phyloP scores from a whole-genome alignment of 2,329 filamentous ascomycete species.

The Neofusicoccum parvum region DNA sequence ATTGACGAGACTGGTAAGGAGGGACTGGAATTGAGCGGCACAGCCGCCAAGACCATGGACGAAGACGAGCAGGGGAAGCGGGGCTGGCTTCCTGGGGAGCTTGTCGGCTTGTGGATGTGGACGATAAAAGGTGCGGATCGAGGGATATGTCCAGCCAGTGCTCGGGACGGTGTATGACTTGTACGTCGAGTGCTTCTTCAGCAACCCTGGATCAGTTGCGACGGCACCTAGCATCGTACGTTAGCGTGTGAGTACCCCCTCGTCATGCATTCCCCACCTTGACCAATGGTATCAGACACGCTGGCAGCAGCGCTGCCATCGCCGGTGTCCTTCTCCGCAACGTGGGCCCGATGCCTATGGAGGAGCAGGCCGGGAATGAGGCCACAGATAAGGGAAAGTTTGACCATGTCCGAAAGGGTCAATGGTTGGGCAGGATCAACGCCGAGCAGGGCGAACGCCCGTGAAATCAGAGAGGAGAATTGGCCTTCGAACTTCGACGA shows the following conservation, averaged over 20 bases:
- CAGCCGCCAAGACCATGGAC: conserved; percentile 94
- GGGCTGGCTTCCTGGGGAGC: conserved; percentile 70
- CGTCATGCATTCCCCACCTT: conserved; percentile 12
- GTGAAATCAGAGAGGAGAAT: conserved; percentile 22
- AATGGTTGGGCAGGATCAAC: conserved; percentile 26
- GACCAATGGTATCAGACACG: conserved; percentile 14
- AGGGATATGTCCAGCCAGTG: conserved; percentile 68
- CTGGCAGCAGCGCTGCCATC: conserved; percentile 25
- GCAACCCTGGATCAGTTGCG: conserved; percentile 72
- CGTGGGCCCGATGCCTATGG: conserved; percentile 30
- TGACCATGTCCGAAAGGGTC: conserved; percentile 40
- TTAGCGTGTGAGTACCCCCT: conserved; percentile 10
- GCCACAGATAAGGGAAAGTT: conserved; percentile 40
- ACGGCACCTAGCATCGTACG: conserved; percentile 44
- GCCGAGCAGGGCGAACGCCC: conserved; percentile 31
- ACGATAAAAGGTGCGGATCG: conserved; percentile 80
- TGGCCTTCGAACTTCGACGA: not conserved
- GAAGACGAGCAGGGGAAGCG: conserved; percentile 84
- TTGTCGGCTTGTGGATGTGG: conserved; percentile 81
- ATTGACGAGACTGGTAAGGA: conserved; percentile 80
- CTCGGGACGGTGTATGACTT: conserved; percentile 70
- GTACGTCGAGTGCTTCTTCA: conserved; percentile 74
- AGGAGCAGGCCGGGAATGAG: conserved; percentile 39
- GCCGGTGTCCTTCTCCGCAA: conserved; percentile 3
- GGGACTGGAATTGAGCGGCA: conserved; percentile 79